These are phyloP conservation scores for Mortierella claussenii DNA, from an alignment of 192 early-diverging fungal genomes.

Conservation along the genomic window DNA sequence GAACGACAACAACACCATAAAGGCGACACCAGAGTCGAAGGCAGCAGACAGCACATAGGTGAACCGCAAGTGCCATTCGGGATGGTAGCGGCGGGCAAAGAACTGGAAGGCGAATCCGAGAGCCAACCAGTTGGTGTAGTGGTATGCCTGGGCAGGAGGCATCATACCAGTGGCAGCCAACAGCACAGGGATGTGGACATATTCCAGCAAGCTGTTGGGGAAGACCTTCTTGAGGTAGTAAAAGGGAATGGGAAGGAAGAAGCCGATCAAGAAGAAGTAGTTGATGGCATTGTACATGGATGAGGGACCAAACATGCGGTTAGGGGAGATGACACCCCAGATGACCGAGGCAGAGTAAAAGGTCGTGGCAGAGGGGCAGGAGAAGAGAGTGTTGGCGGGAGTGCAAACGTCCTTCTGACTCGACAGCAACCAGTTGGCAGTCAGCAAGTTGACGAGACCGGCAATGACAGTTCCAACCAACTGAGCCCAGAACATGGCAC, in stretches of 20 bases:
- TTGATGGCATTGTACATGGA: constrained; percentile 55
- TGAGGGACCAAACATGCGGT: constrained; percentile 62
- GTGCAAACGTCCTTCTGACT: constrained; percentile 56
- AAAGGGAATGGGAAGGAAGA: constrained; percentile 65
- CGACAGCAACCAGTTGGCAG: constrained; percentile 57
- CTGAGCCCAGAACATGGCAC: constrained; percentile 66
- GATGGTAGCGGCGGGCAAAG: constrained; percentile 58
- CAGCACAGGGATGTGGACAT: constrained; percentile 67
- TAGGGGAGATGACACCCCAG: constrained; percentile 80
- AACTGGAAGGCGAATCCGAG: constrained; percentile 66
- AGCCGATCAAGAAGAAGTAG: constrained; percentile 63
- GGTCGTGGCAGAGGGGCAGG: constrained; percentile 56
- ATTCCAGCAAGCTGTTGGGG: constrained; percentile 55
- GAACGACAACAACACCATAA: constrained; percentile 38
- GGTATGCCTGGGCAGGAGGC: constrained; percentile 62
- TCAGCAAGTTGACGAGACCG: constrained; percentile 61
- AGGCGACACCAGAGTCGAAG: constrained; percentile 61
- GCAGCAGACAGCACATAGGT: constrained; percentile 72
- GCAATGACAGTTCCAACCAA: constrained; percentile 68
- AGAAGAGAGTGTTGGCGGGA: constrained; percentile 37
- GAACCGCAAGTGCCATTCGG: constrained; percentile 68
- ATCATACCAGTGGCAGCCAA: constrained; percentile 61
- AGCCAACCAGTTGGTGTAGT: constrained; percentile 56
- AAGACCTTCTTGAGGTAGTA: constrained; percentile 63
- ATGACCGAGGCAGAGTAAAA: constrained; percentile 75